Base-by-base conservation (phyloP, 768 basidiomycete species). In the Amanita rubescens region DNA sequence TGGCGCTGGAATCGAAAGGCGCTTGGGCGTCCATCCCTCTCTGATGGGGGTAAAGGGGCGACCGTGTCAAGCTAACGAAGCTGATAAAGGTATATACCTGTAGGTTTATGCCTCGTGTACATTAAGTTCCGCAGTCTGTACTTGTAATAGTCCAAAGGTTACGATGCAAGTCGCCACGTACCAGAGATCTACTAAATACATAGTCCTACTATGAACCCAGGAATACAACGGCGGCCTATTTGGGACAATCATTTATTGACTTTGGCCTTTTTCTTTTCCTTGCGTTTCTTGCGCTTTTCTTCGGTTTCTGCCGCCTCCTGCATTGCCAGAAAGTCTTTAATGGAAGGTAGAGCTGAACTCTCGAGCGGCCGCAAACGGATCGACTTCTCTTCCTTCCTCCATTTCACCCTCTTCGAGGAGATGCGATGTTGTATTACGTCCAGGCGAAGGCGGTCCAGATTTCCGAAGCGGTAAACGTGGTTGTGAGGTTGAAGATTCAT, bases 331-430 rank as follows among this genome's bases (percentile, higher is more conserved):
- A 96, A 76, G 25, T 90, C 87, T 48, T 80, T 80, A 65, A 95
- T 88, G 14, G 90, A 92, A 32, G 90, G 89, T 15, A 94, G 61
- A 6, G 81, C 78, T 20, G 90, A 91, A n/a, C 89, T 86, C 48
- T 77, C 73, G 14, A 97, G 79, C 5, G 90, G 89, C 25, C 75
- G 78, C 9, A 96, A 79, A 35, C 84, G 82, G 57, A 73, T 71
- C 5, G 74, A 68, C 39, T 65, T 61, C 45, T 74, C 74, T 19
- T 74, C 73, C 34, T 75, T n/a, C 77, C 15, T 68, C 72, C 25
- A 71, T 78, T 38, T 68, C 69, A 50, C 64, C 72, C 25, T 66
- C 71, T 34, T 74, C 72, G 32, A 65, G 61, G 14, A 41, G 55
- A 9, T 43, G 33, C 19, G 24, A 3, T 12, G 22, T 33, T 6